A percentile compares a stretch with the other conserved stretches of the same genome.
These are phyloP conservation scores for Chlamydomonas eustigma DNA, from an alignment of 139 green algal genomes.

Conservation along the genomic window DNA sequence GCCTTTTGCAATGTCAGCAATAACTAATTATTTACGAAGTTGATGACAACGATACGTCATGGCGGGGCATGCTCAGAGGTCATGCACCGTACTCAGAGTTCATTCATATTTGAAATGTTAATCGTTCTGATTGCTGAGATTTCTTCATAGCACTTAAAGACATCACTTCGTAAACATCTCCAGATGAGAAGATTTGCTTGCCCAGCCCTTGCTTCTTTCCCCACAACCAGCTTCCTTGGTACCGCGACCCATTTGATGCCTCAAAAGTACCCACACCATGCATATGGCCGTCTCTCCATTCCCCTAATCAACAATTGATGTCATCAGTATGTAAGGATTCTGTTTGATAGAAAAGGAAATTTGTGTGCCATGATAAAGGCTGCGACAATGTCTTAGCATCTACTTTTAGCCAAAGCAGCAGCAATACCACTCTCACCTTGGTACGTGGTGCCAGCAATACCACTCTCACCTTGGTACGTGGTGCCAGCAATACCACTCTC, in stretches of 20 bases:
- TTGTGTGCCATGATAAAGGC: not conserved
- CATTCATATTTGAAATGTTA: too few relatives aligned
- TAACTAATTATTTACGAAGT: too few relatives aligned
- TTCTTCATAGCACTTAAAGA: too few relatives aligned
- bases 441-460: not conserved
- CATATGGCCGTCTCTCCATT: conserved; percentile 74
- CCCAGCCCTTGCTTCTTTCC: conserved; percentile 79
- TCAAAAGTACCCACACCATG: conserved; percentile 74
- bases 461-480: not conserved
- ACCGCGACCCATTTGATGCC: conserved; percentile 56
- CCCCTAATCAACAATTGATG: conserved; percentile 30
- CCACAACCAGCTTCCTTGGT: conserved; percentile 63
- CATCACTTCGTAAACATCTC: conserved; percentile 67
- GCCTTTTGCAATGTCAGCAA: too few relatives aligned
- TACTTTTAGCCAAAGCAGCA: not conserved
- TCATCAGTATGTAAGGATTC: not conserved
- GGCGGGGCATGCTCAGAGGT: too few relatives aligned
- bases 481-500: too few relatives aligned
- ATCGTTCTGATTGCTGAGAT: too few relatives aligned
- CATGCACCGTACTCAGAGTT: too few relatives aligned
- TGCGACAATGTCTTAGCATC: not conserved
- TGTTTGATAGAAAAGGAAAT: not conserved
- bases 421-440: not conserved
- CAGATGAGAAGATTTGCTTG: conserved; percentile 71
- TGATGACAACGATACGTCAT: too few relatives aligned